phyloP scores from a whole-genome alignment of 2,329 filamentous ascomycete species.

The Fusarium foetens region DNA sequence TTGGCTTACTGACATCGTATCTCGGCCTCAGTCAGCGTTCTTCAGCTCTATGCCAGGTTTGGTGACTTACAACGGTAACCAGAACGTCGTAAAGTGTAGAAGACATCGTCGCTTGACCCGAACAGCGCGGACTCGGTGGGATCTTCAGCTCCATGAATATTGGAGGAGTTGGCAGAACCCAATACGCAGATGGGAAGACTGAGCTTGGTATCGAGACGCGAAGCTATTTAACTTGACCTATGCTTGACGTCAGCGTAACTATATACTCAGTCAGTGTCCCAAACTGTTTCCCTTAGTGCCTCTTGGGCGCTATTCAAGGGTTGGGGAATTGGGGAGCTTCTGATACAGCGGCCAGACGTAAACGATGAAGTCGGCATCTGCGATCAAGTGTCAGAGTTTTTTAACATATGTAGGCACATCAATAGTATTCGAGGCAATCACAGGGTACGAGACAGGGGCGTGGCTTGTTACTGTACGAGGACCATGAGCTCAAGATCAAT shows the following conservation, averaged over 20 bases:
- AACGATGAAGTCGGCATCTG: fast-evolving
- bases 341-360: neutral
- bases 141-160: neutral
- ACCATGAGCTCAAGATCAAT: neutral
- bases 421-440: too few relatives aligned
- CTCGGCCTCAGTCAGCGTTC: fast-evolving
- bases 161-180: neutral
- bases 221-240: neutral
- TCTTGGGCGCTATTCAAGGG: neutral
- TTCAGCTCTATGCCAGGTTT: neutral
- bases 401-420: too few relatives aligned
- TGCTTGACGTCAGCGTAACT: too few relatives aligned
- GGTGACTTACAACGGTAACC: neutral
- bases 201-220: neutral
- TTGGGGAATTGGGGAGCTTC: neutral
- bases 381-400: neutral
- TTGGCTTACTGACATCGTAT: neutral
- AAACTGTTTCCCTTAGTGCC: neutral
- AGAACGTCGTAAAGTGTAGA: fast-evolving
- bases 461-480: too few relatives aligned
- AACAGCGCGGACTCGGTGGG: neutral
- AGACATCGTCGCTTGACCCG: fast-evolving
- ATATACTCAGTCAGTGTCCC: neutral
- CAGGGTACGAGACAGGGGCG: too few relatives aligned
- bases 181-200: neutral